phyloP scores from a whole-genome alignment of 2,329 filamentous ascomycete species.

The Fusarium keratoplasticum region DNA sequence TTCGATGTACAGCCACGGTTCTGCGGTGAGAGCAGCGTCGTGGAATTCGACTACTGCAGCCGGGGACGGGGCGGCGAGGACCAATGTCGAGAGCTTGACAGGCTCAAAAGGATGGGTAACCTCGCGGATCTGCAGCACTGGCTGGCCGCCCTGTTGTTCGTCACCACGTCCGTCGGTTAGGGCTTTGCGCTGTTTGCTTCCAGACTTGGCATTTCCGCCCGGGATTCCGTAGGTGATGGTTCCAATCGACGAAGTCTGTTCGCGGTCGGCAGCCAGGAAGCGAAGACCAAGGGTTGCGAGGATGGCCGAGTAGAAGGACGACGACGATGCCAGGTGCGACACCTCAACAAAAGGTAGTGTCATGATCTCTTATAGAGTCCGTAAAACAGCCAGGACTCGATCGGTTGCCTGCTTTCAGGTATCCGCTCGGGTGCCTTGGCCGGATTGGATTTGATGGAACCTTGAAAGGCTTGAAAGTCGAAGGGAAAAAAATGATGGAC shows the following conservation, averaged over 20 bases:
- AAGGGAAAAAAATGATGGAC: constrained; percentile 13
- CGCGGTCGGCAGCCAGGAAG: constrained; percentile 56
- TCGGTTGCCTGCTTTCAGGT: constrained; percentile 38
- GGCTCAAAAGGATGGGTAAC: constrained; percentile 52
- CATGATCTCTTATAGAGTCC: constrained; percentile 41
- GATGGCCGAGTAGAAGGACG: constrained; percentile 85
- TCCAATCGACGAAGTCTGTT: constrained; percentile 50
- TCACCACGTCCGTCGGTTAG: constrained; percentile 36
- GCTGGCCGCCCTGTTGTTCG: constrained; percentile 35
- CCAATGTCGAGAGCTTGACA: constrained; percentile 62
- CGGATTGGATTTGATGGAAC: constrained; percentile 23
- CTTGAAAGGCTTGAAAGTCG: constrained; percentile 26
- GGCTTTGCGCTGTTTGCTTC: constrained; percentile 32
- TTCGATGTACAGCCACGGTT: constrained; percentile 60
- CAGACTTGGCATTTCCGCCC: constrained; percentile 25
- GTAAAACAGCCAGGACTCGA: constrained; percentile 28
- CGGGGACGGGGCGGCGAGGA: constrained; percentile 75
- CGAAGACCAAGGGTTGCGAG: constrained; percentile 82
- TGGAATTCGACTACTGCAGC: constrained; percentile 79
- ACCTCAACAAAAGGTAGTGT: constrained; percentile 71
- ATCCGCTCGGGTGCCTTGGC: constrained; percentile 39
- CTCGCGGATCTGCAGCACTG: constrained; percentile 61
- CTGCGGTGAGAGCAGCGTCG: constrained; percentile 73
- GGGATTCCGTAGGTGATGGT: constrained; percentile 55
- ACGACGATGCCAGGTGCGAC: constrained; percentile 80